A percentile compares a stretch with the other conserved stretches of the same genome.
Conservation (phyloP, 345 rosid species). For the Populus deltoides region DNA sequence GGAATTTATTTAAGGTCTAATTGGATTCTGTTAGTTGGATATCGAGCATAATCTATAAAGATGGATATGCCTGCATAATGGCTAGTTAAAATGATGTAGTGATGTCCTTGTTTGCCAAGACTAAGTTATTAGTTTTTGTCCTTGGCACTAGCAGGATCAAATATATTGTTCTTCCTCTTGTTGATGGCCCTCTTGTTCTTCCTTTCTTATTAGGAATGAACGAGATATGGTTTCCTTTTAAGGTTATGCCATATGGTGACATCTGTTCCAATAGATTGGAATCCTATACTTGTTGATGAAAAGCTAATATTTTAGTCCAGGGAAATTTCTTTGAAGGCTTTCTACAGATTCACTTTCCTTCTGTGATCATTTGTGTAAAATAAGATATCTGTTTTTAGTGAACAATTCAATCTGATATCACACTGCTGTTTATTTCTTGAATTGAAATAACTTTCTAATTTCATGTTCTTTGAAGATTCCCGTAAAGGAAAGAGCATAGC, state of each 20-base stretch:
- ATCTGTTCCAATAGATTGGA: background rate
- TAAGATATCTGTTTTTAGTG: background rate
- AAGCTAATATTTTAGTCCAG: background rate
- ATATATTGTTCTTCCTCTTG: background rate
- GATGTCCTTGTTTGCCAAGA: background rate
- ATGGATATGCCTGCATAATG: background rate
- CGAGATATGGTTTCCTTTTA: background rate
- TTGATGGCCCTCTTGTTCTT: background rate
- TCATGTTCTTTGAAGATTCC: conserved; percentile 25
- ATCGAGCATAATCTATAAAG: background rate
- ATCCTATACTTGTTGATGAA: too few species aligned
- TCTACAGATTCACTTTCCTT: background rate
- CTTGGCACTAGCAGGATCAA: background rate
- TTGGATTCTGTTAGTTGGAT: background rate
- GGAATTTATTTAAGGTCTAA: background rate
- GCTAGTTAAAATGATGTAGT: background rate
- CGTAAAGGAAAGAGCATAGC: conserved; percentile 56
- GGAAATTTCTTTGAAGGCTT: background rate
- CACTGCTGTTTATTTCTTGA: background rate
- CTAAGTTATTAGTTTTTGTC: background rate
- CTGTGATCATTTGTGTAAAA: background rate
- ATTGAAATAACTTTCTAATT: conserved; percentile 18
- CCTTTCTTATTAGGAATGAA: too few species aligned
- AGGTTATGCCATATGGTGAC: background rate
- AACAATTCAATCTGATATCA: background rate